phyloP scores from a whole-genome alignment of 2,329 filamentous ascomycete genomes.

The Sporothrix curviconia region DNA sequence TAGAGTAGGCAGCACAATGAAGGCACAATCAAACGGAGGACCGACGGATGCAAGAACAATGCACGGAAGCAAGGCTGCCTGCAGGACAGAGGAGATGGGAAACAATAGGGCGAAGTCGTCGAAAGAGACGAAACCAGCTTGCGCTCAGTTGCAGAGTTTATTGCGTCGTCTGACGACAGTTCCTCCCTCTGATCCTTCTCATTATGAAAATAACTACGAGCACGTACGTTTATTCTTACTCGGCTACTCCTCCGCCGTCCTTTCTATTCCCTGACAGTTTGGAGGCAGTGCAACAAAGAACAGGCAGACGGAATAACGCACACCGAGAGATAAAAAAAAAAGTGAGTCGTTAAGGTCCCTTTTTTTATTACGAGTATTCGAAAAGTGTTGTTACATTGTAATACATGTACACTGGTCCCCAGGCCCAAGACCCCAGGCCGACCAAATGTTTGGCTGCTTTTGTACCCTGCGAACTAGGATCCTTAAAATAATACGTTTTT shows the following conservation, averaged over 20 bases:
- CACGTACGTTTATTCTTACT: no score
- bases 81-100: neutral
- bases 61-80: neutral
- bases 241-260: neutral
- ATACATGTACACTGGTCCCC: neutral
- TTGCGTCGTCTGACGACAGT: neutral
- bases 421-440: neutral
- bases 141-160: no score
- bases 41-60: slow-evolving; percentile 1
- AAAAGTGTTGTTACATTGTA: neutral
- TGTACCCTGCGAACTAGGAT: neutral
- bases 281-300: neutral
- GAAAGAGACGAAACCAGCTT: no score
- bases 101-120: no score
- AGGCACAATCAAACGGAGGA: neutral
- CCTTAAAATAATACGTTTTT: neutral
- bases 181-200: neutral
- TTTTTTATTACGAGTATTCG: neutral
- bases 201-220: no score
- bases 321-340: neutral
- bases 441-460: neutral
- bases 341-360: neutral
- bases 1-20: neutral
- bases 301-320: neutral
- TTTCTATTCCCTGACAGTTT: neutral